Percentiles rank a stretch among this genome's conserved stretches.
phyloP scores from a whole-genome alignment of 148 eudicot species.

The Camellia sinensis region DNA sequence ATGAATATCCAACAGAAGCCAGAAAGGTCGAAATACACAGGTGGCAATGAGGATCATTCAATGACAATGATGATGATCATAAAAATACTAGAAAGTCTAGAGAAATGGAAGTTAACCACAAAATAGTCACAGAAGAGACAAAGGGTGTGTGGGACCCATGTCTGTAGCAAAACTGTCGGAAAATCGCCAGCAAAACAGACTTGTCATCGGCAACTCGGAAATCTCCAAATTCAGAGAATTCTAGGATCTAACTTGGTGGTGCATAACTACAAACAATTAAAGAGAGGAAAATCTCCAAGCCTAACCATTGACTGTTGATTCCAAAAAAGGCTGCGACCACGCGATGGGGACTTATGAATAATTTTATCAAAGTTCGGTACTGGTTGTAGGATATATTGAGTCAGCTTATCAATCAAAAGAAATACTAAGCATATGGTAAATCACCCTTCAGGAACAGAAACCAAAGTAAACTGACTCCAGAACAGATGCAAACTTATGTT shows the following conservation, averaged over 20 bases:
- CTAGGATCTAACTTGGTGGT: not conserved
- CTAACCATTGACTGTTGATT: too few relatives aligned
- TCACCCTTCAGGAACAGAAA: not conserved
- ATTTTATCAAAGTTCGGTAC: not conserved
- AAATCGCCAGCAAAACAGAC: not conserved
- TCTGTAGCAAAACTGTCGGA: not conserved
- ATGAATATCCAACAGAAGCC: not conserved
- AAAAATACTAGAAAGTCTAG: too few relatives aligned
- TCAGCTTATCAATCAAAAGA: too few relatives aligned
- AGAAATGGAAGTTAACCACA: too few relatives aligned
- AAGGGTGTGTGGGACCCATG: too few relatives aligned
- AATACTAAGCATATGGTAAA: too few relatives aligned
- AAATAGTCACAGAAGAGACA: too few relatives aligned
- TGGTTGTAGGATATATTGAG: too few relatives aligned
- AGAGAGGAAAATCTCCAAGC: too few relatives aligned
- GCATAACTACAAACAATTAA: not conserved
- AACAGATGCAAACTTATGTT: too few relatives aligned
- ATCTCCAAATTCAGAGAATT: not conserved
- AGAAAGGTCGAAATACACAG: not conserved
- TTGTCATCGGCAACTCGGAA: not conserved
- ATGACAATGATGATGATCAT: too few relatives aligned
- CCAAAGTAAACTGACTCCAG: not conserved
- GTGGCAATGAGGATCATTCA: too few relatives aligned
- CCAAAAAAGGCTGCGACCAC: not conserved
- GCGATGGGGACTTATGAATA: not conserved